These are phyloP conservation scores for Hanseniaspora uvarum DNA, from an alignment of 1,139 yeast species.

Conservation along the genomic window DNA sequence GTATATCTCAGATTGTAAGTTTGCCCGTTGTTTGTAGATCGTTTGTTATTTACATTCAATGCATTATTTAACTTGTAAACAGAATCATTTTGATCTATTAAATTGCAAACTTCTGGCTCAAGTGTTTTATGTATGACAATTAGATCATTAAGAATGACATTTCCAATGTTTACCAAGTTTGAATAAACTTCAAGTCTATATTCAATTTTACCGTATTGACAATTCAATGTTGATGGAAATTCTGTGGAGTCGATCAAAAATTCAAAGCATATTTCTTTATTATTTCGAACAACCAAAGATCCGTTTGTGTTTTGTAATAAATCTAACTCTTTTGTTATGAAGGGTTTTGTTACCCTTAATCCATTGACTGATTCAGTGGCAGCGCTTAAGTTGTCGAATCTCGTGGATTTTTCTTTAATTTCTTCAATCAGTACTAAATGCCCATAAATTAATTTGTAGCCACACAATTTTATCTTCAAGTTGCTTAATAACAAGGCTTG, in stretches of 20 bases:
- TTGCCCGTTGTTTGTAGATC: not conserved
- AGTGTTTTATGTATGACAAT: slow-evolving; percentile 9
- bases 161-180: slow-evolving; percentile 12
- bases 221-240: slow-evolving; percentile 12
- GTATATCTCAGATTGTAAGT: slow-evolving; percentile 1
- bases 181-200: slow-evolving; percentile 16
- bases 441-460: slow-evolving; percentile 9
- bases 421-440: not conserved
- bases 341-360: slow-evolving; percentile 12
- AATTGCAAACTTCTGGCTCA: slow-evolving; percentile 15
- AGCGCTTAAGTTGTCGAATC: slow-evolving; percentile 2
- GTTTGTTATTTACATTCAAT: slow-evolving; percentile 6
- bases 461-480: slow-evolving; percentile 14
- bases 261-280: not conserved
- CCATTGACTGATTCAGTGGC: slow-evolving; percentile 7
- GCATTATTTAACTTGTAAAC: not conserved
- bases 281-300: not conserved
- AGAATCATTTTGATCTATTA: slow-evolving; percentile 16
- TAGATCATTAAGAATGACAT: slow-evolving; percentile 12
- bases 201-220: slow-evolving; percentile 15
- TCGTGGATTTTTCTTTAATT: not conserved
- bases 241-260: slow-evolving; percentile 14
- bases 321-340: slow-evolving; percentile 6
- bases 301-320: not conserved
- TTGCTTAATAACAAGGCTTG: slow-evolving; percentile 1